phyloP scores from a whole-genome alignment of 345 rosid species.

The Lepidium aucheri region DNA sequence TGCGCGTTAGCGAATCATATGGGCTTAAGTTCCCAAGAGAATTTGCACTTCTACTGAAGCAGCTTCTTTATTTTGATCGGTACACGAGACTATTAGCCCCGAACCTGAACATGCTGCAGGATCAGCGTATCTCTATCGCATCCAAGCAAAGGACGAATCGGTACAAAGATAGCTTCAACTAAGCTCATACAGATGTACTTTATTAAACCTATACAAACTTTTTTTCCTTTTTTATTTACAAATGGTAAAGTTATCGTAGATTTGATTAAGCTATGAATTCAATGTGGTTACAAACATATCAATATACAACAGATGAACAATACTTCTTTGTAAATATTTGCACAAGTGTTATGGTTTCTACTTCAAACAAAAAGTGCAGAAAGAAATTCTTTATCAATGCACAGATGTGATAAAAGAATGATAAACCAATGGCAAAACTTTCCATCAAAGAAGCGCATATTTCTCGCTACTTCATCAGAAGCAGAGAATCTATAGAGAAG shows the following conservation, averaged over 20 bases:
- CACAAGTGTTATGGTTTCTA: constrained; percentile 16
- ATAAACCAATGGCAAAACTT: constrained; percentile 20
- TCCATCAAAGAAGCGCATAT: background rate
- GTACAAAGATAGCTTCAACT: constrained; percentile 36
- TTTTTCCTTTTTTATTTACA: background rate
- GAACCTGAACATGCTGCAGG: constrained; percentile 89
- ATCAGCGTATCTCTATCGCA: constrained; percentile 77
- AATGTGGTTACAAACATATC: constrained; percentile 15
- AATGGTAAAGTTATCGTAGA: constrained; percentile 1
- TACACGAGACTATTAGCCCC: constrained; percentile 91
- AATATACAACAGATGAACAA: constrained; percentile 5
- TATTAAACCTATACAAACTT: background rate
- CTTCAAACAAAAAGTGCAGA: constrained; percentile 8
- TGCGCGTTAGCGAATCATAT: constrained; percentile 81
- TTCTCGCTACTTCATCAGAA: constrained; percentile 11
- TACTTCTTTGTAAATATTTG: constrained; percentile 7
- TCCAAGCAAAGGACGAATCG: constrained; percentile 51
- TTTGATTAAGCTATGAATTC: constrained; percentile 12
- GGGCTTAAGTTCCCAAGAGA: constrained; percentile 88
- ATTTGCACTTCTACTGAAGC: constrained; percentile 96
- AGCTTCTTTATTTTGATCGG: constrained; percentile 89
- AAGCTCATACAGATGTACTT: constrained; percentile 18
- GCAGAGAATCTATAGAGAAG: constrained; percentile 21
- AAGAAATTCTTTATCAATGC: constrained; percentile 19
- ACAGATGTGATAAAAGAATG: constrained; percentile 25